phyloP scores from a whole-genome alignment of 352 stramenopile genomes.

The Pseudoperonospora humuli region DNA sequence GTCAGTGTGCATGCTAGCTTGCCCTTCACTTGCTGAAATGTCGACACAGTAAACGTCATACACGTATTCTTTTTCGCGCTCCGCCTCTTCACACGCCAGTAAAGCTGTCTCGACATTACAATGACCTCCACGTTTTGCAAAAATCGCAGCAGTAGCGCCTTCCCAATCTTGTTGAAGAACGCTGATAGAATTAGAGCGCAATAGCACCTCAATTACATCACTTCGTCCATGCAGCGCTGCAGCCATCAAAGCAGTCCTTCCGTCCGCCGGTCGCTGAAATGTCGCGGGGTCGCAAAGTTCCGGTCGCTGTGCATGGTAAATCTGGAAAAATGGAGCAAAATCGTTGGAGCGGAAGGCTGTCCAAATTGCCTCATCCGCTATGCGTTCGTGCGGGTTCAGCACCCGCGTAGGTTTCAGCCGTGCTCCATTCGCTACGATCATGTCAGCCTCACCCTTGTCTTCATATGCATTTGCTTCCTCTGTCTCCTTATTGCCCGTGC shows the following conservation, averaged over 20 bases:
- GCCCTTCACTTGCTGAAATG: slow-evolving; percentile 34
- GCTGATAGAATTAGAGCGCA: slow-evolving; percentile 37
- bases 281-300: slow-evolving; percentile 36
- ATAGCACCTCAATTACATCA: slow-evolving; percentile 70
- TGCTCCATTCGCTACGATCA: slow-evolving; percentile 50
- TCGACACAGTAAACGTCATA: slow-evolving; percentile 85
- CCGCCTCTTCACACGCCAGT: slow-evolving; percentile 61
- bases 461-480: neutral
- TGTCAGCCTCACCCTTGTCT: slow-evolving; percentile 10
- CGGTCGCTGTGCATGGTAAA: slow-evolving; percentile 34
- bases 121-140: slow-evolving; percentile 52
- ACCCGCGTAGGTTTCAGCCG: slow-evolving; percentile 52
- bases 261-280: slow-evolving; percentile 72
- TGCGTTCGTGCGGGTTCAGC: slow-evolving; percentile 68
- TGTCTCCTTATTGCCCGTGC: neutral
- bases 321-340: slow-evolving; percentile 71
- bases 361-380: slow-evolving; percentile 78
- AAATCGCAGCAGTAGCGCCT: slow-evolving; percentile 41
- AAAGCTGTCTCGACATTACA: slow-evolving; percentile 52
- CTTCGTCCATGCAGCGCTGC: slow-evolving; percentile 61
- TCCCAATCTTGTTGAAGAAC: slow-evolving; percentile 62
- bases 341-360: slow-evolving; percentile 68
- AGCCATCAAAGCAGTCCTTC: slow-evolving; percentile 70
- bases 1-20: slow-evolving; percentile 4
- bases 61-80: slow-evolving; percentile 75